phyloP scores from a whole-genome alignment of 345 rosid genomes.

The Gossypium arboreum region DNA sequence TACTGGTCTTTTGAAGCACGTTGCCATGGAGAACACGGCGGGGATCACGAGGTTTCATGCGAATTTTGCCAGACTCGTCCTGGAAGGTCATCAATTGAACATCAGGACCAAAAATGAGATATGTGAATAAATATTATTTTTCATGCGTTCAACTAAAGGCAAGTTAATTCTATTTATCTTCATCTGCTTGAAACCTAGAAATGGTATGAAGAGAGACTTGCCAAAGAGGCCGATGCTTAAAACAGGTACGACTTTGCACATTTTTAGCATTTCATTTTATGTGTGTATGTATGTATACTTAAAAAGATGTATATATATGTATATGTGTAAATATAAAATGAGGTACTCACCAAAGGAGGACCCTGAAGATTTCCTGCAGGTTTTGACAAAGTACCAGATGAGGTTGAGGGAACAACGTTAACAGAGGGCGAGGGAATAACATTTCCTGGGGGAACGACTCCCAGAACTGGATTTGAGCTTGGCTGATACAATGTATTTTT shows the following conservation, averaged over 20 bases:
- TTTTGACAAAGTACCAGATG: constrained; percentile 42
- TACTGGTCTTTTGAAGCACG: constrained; percentile 49
- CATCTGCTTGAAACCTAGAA: neutral
- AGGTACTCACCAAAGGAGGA: constrained; percentile 55
- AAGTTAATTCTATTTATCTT: neutral
- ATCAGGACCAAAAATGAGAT: neutral
- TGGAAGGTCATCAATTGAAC: constrained; percentile 23
- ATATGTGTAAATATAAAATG: neutral
- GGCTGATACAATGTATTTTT: constrained; percentile 38
- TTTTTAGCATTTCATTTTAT: neutral
- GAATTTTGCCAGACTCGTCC: constrained; percentile 70
- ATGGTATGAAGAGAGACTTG: neutral
- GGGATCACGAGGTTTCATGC: constrained; percentile 99
- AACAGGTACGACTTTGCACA: constrained; percentile 2
- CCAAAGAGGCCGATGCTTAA: constrained; percentile 10
- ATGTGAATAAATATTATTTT: neutral
- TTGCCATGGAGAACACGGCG: constrained; percentile 76
- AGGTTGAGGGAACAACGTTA: constrained; percentile 30
- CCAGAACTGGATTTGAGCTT: constrained; percentile 36
- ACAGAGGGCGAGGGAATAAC: constrained; percentile 22
- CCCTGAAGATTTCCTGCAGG: constrained; percentile 39
- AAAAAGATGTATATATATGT: neutral
- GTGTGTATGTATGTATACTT: neutral
- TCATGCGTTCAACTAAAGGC: neutral
- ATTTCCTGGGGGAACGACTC: constrained; percentile 34